Evolutionary conservation across 2,329 filamentous ascomycete genomes (phyloP), one percentile per base, ranked within the genome.

Genomic region (Trichoderma lentiforme): DNA sequence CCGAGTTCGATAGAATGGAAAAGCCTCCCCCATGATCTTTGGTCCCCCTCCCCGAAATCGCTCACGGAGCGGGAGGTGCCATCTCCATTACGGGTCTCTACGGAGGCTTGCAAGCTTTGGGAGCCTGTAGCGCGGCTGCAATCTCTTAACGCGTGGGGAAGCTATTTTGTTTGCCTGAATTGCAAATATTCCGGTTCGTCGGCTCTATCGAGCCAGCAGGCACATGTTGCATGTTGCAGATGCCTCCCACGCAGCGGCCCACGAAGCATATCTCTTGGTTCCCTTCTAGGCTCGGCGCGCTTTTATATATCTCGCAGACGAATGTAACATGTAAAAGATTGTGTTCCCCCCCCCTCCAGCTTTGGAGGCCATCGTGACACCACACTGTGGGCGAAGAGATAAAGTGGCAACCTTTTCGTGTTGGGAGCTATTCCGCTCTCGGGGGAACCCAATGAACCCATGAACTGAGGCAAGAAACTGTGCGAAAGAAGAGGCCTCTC

Each of bases 91-190:
- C 64, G 64, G 64, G 53, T 56, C 47, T 36, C 62, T 65, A 47
- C 64, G 64, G 64, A 67, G 36, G 2, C 36, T 39, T 39, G 36
- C 15, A 39, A 67, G 58, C 47, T 61, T 24, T 34, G 32, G 11
- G n/a, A 7, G 58, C 18, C 57, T 34, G 63, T 30, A 57, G 61
- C 60, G 68, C 58, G 47, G 58, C 68, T 64, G 58, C 56, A 71
- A 64, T 57, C 61, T 56, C 68, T 71, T 71, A 64, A 64, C 21
- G 68, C 58, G 68, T 64, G 68, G 58, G 68, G 61, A 63, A 58
- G 34, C 47, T 60, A 63, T 57, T 8, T 43, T 43, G 32, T 28
- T 28, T 67, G 64, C 51, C 64, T 60, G 30, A 71, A 64, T 64
- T 34, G 68, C 34, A 56, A 56, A 63, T 63, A 63, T 60, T 34